Evolutionary conservation across 2,329 filamentous ascomycete species (phyloP).

Genomic region (Penicillium sp.): DNA sequence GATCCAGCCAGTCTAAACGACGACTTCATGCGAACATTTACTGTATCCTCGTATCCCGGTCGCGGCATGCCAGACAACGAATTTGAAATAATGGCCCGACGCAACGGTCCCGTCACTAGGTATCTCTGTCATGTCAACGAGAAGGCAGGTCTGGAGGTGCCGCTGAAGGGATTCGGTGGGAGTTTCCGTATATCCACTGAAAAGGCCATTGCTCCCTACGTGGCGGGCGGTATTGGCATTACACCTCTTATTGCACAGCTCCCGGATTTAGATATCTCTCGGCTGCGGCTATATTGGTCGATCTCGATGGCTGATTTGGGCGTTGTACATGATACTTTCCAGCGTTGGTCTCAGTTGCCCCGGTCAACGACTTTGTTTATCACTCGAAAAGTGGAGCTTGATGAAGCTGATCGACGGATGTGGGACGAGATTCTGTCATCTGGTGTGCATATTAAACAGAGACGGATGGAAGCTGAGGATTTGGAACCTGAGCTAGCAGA

Average conservation of each 20-base stretch:
- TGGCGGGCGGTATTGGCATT: slow-evolving; percentile 78
- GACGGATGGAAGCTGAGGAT: slow-evolving; percentile 51
- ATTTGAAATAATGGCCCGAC: slow-evolving; percentile 5
- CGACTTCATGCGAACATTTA: slow-evolving; percentile 80
- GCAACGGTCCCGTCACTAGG: slow-evolving; percentile 51
- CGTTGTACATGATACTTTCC: slow-evolving; percentile 59
- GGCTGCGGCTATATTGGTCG: slow-evolving; percentile 65
- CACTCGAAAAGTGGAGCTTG: slow-evolving; percentile 48
- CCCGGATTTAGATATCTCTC: slow-evolving; percentile 46
- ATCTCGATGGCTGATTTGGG: slow-evolving; percentile 56
- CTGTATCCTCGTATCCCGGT: slow-evolving; percentile 61
- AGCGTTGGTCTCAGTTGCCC: slow-evolving; percentile 50
- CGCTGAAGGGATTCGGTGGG: slow-evolving; percentile 71
- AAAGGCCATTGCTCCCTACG: slow-evolving; percentile 53
- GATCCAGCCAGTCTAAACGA: slow-evolving; percentile 79
- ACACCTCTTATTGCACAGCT: slow-evolving; percentile 63
- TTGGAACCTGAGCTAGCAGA: slow-evolving; percentile 37
- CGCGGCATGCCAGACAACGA: slow-evolving; percentile 37
- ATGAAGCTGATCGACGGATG: slow-evolving; percentile 40
- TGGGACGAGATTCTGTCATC: slow-evolving; percentile 31
- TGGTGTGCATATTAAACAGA: slow-evolving; percentile 16
- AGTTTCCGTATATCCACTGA: slow-evolving; percentile 48
- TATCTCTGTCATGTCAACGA: slow-evolving; percentile 60
- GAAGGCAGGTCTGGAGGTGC: slow-evolving; percentile 56
- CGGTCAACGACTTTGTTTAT: slow-evolving; percentile 59